These are phyloP conservation scores for Lecanicillium sp. DNA, from an alignment of 2,329 filamentous ascomycete species.

Conservation along the genomic window DNA sequence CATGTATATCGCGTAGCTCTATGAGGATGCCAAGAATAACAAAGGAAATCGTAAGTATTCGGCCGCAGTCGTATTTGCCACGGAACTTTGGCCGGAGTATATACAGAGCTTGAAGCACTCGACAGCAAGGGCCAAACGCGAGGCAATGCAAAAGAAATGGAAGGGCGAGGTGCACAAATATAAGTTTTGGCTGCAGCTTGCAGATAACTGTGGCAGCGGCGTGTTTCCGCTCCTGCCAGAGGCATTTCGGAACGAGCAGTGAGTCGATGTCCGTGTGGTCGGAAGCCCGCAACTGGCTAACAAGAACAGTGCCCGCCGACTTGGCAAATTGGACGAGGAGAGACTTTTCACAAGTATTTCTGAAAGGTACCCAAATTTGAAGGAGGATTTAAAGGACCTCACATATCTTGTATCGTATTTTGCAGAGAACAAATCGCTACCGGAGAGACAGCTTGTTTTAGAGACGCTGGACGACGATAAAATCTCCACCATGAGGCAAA, in stretches of 20 bases:
- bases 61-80: background rate
- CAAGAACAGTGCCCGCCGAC: background rate
- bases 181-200: background rate
- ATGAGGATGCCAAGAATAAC: background rate
- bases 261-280: background rate
- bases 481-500: background rate
- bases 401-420: background rate
- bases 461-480: background rate
- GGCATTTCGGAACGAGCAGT: background rate
- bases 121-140: background rate
- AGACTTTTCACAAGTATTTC: background rate
- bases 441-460: background rate
- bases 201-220: background rate
- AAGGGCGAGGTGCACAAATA: background rate
- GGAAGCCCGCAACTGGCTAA: background rate
- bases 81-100: background rate
- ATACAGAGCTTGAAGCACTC: background rate
- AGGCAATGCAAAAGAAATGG: constrained; percentile 1
- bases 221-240: background rate
- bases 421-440: background rate
- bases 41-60: background rate
- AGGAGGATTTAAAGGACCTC: background rate
- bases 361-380: background rate
- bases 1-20: background rate
- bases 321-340: background rate